phyloP scores from a whole-genome alignment of 441 rosid genomes.

The Corymbia calophylla region DNA sequence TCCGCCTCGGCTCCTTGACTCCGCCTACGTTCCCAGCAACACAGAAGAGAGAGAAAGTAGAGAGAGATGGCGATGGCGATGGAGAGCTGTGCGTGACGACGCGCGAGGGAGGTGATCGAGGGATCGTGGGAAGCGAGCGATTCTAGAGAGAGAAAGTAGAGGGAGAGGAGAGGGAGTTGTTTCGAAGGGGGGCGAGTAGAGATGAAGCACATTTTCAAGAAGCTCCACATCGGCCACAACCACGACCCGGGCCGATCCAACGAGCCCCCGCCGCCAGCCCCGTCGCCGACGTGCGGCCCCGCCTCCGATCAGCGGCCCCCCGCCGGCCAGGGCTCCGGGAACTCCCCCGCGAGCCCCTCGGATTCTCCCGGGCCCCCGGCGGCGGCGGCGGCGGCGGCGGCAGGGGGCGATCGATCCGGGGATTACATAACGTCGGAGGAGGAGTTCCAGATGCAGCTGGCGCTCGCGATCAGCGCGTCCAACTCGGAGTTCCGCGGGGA shows the following conservation, averaged over 20 bases:
- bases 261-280: slow-evolving; percentile 32
- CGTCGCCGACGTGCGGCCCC: slow-evolving; percentile 10
- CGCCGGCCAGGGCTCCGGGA: not conserved
- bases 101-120: not conserved
- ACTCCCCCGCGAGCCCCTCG: not conserved
- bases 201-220: slow-evolving; percentile 96
- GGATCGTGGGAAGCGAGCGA: not conserved
- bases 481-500: slow-evolving; percentile 50
- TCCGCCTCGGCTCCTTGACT: slow-evolving; percentile 1
- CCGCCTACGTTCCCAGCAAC: not conserved
- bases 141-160: not conserved
- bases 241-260: slow-evolving; percentile 68
- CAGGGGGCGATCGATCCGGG: slow-evolving; percentile 9
- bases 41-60: not conserved
- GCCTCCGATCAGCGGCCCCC: slow-evolving; percentile 36
- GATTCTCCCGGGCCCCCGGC: not conserved
- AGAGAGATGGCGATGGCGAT: not conserved
- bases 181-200: slow-evolving; percentile 17
- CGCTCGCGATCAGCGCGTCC: slow-evolving; percentile 90
- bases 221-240: slow-evolving; percentile 70
- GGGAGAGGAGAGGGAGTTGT: not conserved
- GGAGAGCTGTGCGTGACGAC: not conserved
- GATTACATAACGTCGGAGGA: slow-evolving; percentile 85
- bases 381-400: not conserved
- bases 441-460: slow-evolving; percentile 91